Evolutionary conservation across 306 rosid genomes (phyloP).

Genomic region (Argentina anserina): DNA sequence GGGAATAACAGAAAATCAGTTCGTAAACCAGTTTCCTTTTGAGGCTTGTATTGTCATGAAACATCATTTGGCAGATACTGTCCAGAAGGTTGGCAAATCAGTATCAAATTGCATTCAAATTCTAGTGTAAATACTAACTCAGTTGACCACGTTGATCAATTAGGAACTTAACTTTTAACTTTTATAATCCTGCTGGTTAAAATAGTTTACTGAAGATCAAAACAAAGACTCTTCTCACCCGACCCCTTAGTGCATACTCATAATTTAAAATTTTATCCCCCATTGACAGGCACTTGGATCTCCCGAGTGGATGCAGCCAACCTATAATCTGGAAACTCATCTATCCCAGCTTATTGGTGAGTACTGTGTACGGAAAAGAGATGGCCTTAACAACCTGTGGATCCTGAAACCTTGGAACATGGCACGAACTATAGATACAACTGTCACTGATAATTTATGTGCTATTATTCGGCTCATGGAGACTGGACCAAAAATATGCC

Average conservation of each 20-base stretch:
- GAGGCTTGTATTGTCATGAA: conserved; percentile 98
- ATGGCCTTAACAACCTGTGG: conserved; percentile 75
- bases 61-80: conserved; percentile 91
- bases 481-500: conserved; percentile 96
- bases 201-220: neutral
- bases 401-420: conserved; percentile 98
- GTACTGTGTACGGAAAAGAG: conserved; percentile 58
- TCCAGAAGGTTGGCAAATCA: conserved; percentile 66
- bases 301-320: conserved; percentile 90
- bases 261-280: neutral
- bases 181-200: neutral
- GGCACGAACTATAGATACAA: conserved; percentile 96
- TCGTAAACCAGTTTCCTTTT: conserved; percentile 81
- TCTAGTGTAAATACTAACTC: neutral
- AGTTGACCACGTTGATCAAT: neutral
- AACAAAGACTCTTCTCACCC: neutral
- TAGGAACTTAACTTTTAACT: neutral
- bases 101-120: conserved; percentile 11
- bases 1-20: conserved; percentile 78
- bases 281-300: conserved; percentile 70
- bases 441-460: conserved; percentile 74
- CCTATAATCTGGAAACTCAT: conserved; percentile 85
- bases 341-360: conserved; percentile 87
- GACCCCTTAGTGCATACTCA: neutral
- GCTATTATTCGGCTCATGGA: conserved; percentile 88